Evolutionary conservation across 2,329 filamentous ascomycete species (phyloP).

Genomic region (Talaromyces sp.): DNA sequence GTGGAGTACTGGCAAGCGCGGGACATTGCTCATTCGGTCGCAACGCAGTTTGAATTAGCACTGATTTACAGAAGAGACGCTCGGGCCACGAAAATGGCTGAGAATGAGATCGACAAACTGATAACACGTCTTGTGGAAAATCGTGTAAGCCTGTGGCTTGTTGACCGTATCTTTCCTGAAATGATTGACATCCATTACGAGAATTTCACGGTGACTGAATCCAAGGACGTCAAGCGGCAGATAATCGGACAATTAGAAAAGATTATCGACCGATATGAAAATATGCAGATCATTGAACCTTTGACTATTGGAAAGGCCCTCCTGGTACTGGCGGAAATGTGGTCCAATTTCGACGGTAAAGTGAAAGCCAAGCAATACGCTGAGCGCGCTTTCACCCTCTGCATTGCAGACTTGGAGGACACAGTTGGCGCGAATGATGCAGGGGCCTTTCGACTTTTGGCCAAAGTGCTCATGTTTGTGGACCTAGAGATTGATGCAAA

Average conservation of each 20-base stretch:
- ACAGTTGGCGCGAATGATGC: constrained; percentile 2
- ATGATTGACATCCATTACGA: constrained; percentile 9
- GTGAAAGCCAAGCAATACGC: constrained; percentile 5
- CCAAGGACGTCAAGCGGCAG: neutral
- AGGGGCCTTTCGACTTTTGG: constrained; percentile 6
- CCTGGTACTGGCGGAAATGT: constrained; percentile 2
- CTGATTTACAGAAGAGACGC: neutral
- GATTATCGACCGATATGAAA: neutral
- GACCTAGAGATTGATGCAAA: constrained; percentile 2
- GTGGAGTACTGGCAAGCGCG: constrained; percentile 5
- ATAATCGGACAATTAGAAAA: neutral
- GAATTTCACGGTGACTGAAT: neutral
- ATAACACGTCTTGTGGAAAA: constrained; percentile 11
- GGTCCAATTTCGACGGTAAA: neutral
- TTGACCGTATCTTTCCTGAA: neutral
- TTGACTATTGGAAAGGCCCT: neutral
- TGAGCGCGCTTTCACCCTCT: neutral
- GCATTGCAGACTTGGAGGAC: constrained; percentile 6
- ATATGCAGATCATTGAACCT: constrained; percentile 4
- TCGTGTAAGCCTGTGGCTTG: constrained; percentile 2
- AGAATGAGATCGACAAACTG: neutral
- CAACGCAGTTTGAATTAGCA: neutral
- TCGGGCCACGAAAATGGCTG: constrained; percentile 9
- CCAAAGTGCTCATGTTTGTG: constrained; percentile 9
- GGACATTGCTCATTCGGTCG: neutral